Conservation (phyloP, 2,329 filamentous ascomycete genomes). For the Nothophaeocryptopus gaeumannii region DNA sequence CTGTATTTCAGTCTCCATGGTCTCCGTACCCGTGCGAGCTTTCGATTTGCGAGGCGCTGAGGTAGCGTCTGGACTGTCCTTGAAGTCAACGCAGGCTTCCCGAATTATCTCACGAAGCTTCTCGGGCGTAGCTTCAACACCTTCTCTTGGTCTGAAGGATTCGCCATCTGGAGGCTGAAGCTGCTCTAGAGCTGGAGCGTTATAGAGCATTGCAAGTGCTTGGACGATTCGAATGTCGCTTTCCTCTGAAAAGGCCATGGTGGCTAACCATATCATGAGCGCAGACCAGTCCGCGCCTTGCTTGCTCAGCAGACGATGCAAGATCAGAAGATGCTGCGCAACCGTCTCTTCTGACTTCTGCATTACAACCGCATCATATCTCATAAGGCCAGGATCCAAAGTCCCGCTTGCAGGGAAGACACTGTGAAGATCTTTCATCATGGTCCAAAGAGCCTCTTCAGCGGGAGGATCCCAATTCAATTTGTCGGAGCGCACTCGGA, state of each 20-base stretch:
- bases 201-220: slow-evolving; percentile 33
- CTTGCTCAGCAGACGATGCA: slow-evolving; percentile 10
- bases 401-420: slow-evolving; percentile 3
- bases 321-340: slow-evolving; percentile 9
- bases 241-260: slow-evolving; percentile 43
- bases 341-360: slow-evolving; percentile 4
- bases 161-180: slow-evolving; percentile 1
- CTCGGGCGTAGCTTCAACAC: neutral
- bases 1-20: neutral
- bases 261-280: slow-evolving; percentile 30
- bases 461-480: slow-evolving; percentile 7
- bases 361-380: slow-evolving; percentile 14
- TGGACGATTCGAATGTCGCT: slow-evolving; percentile 43
- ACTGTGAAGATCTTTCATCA: neutral
- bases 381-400: slow-evolving; percentile 1
- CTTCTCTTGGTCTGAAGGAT: neutral
- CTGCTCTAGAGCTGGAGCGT: neutral
- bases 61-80: slow-evolving; percentile 5
- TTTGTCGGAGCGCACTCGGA: neutral
- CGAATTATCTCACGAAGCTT: neutral
- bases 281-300: slow-evolving; percentile 7
- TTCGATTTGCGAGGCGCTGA: neutral
- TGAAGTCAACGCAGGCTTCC: slow-evolving; percentile 1
- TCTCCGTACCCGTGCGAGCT: neutral
- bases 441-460: slow-evolving; percentile 3